These are phyloP conservation scores for Penicillium herquei DNA, from an alignment of 495 filamentous ascomycete species.

Conservation along the genomic window DNA sequence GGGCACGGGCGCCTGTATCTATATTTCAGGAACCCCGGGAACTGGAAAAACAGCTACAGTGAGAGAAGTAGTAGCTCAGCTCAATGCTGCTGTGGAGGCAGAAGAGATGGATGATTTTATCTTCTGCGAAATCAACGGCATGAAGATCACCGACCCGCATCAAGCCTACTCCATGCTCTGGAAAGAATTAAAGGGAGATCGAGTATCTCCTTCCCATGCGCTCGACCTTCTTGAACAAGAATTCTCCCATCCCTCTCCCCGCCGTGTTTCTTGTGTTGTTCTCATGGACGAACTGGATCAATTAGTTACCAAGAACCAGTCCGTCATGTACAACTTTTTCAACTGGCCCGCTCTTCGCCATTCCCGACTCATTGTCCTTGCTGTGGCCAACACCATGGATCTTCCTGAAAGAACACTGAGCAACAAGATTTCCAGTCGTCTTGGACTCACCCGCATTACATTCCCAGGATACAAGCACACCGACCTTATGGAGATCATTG, in stretches of 20 bases:
- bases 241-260: slow-evolving; percentile 84
- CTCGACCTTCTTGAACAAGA: slow-evolving; percentile 87
- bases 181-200: slow-evolving; percentile 92
- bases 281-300: slow-evolving; percentile 99
- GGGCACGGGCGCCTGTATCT: slow-evolving; percentile 92
- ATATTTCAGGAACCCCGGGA: slow-evolving; percentile 99
- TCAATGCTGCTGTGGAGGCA: slow-evolving; percentile 77
- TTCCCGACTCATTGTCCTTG: slow-evolving; percentile 89
- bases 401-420: slow-evolving; percentile 92
- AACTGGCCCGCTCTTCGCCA: slow-evolving; percentile 97
- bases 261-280: slow-evolving; percentile 92
- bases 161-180: slow-evolving; percentile 94
- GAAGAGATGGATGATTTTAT: slow-evolving; percentile 99
- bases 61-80: slow-evolving; percentile 85
- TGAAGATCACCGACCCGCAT: slow-evolving; percentile 98
- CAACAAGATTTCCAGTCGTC: slow-evolving; percentile 94
- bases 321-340: slow-evolving; percentile 99
- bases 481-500: slow-evolving; percentile 96
- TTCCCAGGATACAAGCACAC: slow-evolving; percentile 97
- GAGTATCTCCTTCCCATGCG: slow-evolving; percentile 88
- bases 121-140: slow-evolving; percentile 99
- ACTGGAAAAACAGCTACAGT: slow-evolving; percentile 99
- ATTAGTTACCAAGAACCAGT: slow-evolving; percentile 93
- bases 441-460: slow-evolving; percentile 87
- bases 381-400: slow-evolving; percentile 99